A percentile compares a stretch with the other conserved stretches of the same genome.
These are phyloP conservation scores for Fraxinus platypoda DNA, from an alignment of 305 asterid genomes.

Conservation along the genomic window DNA sequence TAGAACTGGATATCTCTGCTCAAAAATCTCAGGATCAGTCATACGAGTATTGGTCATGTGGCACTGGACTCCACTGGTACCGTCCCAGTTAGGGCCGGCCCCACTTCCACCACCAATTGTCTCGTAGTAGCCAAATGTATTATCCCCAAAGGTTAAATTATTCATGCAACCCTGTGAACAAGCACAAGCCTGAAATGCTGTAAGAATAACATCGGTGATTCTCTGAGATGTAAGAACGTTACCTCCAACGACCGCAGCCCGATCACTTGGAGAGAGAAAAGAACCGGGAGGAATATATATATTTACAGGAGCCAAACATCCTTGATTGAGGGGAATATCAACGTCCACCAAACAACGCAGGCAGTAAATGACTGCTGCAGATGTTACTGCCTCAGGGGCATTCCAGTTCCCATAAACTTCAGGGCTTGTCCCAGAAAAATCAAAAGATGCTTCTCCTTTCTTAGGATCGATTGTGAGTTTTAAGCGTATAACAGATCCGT, in stretches of 20 bases:
- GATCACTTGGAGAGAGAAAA: constrained; percentile 86
- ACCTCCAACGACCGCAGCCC: constrained; percentile 95
- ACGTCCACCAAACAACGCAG: constrained; percentile 81
- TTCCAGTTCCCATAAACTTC: constrained; percentile 98
- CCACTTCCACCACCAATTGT: constrained; percentile 97
- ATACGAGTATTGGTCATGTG: constrained; percentile 98
- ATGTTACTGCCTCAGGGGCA: constrained; percentile 93
- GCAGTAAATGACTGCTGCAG: constrained; percentile 94
- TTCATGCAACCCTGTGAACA: constrained; percentile 99
- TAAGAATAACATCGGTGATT: constrained; percentile 78
- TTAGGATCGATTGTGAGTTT: constrained; percentile 66
- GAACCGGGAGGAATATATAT: constrained; percentile 76
- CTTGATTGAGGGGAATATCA: constrained; percentile 93
- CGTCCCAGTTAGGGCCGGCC: constrained; percentile 91
- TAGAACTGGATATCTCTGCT: constrained; percentile 92
- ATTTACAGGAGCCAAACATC: constrained; percentile 92
- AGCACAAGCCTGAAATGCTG: constrained; percentile 91
- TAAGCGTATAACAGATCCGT: constrained; percentile 74
- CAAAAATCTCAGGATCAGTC: constrained; percentile 98
- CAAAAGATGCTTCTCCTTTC: constrained; percentile 88
- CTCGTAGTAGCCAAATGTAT: constrained; percentile 87
- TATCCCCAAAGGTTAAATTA: constrained; percentile 87
- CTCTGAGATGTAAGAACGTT: constrained; percentile 94
- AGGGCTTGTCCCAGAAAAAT: constrained; percentile 87
- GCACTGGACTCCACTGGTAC: constrained; percentile 95